Evolutionary conservation across 441 rosid genomes (phyloP).

Genomic region (Gossypium davidsonii): DNA sequence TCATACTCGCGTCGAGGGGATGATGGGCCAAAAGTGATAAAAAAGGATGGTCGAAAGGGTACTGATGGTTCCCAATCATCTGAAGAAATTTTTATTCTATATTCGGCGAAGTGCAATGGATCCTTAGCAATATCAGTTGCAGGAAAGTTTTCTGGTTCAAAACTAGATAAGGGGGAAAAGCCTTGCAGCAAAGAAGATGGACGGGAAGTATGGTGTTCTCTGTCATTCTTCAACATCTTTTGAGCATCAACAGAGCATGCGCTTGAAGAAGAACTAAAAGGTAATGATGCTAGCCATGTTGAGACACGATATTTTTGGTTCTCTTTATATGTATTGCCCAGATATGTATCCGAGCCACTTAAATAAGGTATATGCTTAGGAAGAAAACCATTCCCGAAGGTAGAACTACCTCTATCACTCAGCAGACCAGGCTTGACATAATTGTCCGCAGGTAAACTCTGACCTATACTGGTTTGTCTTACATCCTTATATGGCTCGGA

Average conservation of each 20-base stretch:
- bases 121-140: constrained; percentile 18
- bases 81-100: constrained; percentile 37
- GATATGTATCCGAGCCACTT: constrained; percentile 26
- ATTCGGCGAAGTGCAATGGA: constrained; percentile 24
- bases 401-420: constrained; percentile 30
- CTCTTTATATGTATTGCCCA: constrained; percentile 25
- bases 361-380: constrained; percentile 37
- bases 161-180: constrained; percentile 33
- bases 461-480: constrained; percentile 31
- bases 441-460: constrained; percentile 28
- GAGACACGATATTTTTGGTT: constrained; percentile 27
- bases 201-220: constrained; percentile 23
- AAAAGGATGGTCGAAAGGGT: constrained; percentile 71
- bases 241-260: constrained; percentile 31
- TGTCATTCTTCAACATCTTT: constrained; percentile 28
- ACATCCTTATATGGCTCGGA: constrained; percentile 29
- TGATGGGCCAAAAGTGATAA: constrained; percentile 38
- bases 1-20: constrained; percentile 51
- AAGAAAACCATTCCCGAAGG: constrained; percentile 34
- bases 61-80: constrained; percentile 85
- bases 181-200: constrained; percentile 27
- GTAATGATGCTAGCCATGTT: constrained; percentile 36
- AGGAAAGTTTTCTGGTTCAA: constrained; percentile 33
- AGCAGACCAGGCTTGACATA: constrained; percentile 31
- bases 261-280: constrained; percentile 32